Conservation (phyloP, 2,329 filamentous ascomycete species). For the Aspergillus ustus region DNA sequence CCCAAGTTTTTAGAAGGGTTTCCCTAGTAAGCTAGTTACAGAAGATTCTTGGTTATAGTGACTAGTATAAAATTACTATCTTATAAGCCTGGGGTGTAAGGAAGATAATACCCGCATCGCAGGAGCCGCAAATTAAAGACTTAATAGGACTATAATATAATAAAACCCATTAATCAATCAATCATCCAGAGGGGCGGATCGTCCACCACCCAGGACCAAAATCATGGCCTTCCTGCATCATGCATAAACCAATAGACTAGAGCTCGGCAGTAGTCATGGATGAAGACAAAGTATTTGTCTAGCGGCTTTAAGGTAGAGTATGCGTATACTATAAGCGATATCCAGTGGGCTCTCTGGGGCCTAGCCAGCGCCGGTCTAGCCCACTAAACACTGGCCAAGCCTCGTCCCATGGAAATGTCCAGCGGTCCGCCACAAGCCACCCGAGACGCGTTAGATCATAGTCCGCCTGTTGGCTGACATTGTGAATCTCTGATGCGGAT, state of each 20-base stretch:
- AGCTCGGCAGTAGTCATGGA: background rate
- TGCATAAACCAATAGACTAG: background rate
- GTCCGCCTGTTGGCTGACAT: background rate
- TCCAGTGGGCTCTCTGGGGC: accelerated
- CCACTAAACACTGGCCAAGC: background rate
- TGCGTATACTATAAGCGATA: background rate
- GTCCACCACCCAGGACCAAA: background rate
- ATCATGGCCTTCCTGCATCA: background rate
- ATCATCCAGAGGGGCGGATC: too few relatives aligned
- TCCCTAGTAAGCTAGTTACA: too few relatives aligned
- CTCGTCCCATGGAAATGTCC: background rate
- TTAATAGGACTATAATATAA: too few relatives aligned
- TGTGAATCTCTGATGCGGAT: background rate
- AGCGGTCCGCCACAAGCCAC: background rate
- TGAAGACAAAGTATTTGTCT: background rate
- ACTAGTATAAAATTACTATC: too few relatives aligned
- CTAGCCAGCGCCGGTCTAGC: background rate
- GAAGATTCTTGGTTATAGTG: too few relatives aligned
- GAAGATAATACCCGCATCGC: too few relatives aligned
- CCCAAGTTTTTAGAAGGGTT: too few relatives aligned
- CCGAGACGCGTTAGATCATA: background rate
- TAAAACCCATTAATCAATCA: too few relatives aligned
- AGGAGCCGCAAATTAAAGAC: too few relatives aligned
- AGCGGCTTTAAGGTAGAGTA: background rate
- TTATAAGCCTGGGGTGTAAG: too few relatives aligned